Evolutionary conservation across 148 eudicot genomes (phyloP).

Genomic region (Polygonum maritimum): DNA sequence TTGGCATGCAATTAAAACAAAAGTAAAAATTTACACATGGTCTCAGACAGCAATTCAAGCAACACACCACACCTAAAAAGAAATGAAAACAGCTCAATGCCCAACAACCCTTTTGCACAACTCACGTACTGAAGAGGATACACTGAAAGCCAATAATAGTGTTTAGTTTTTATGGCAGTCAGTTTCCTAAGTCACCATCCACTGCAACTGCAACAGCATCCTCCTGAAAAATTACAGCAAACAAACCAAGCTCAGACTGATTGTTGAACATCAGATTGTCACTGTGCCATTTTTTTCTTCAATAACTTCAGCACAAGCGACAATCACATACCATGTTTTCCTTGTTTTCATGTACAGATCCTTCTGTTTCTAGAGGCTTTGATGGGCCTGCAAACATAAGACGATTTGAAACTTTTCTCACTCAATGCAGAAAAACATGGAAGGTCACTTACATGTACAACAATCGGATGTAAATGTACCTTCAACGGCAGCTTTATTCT

Average conservation of each 20-base stretch:
- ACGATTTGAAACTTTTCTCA: background rate
- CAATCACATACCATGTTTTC: slow-evolving; percentile 64
- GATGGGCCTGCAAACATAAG: slow-evolving; percentile 18
- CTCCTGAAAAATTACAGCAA: slow-evolving; percentile 19
- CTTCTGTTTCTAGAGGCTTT: slow-evolving; percentile 21
- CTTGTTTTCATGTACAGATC: slow-evolving; percentile 51
- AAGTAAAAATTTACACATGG: too few species aligned
- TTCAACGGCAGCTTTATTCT: slow-evolving; percentile 23
- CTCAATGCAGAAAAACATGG: background rate
- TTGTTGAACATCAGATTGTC: background rate
- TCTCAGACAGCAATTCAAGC: background rate
- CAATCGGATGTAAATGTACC: slow-evolving; percentile 18
- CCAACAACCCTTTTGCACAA: background rate
- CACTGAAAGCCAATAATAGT: background rate
- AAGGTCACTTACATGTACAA: background rate
- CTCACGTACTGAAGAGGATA: background rate
- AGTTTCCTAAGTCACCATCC: slow-evolving; percentile 26
- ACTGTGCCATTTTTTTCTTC: background rate
- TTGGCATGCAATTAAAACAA: too few species aligned
- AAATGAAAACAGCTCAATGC: too few species aligned
- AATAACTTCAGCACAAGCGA: background rate
- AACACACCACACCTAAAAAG: background rate
- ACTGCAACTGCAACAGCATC: slow-evolving; percentile 30
- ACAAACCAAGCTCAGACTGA: background rate
- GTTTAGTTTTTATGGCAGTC: background rate